A percentile compares a stretch with the other conserved stretches of the same genome.
These are phyloP conservation scores for Tricholoma saponaceum DNA, from an alignment of 768 basidiomycete species.

Conservation along the genomic window DNA sequence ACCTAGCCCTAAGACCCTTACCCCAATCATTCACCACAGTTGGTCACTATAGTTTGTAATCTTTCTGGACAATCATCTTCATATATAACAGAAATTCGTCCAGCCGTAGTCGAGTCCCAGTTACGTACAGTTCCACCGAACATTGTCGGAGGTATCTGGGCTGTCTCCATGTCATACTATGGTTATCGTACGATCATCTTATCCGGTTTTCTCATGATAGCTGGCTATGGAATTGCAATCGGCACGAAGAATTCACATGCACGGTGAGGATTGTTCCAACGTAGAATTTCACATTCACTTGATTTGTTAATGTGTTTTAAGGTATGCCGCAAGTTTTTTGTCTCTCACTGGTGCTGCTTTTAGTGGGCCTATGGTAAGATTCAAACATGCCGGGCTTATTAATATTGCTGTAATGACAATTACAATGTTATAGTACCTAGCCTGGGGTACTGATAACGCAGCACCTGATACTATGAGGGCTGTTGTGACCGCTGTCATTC, in stretches of 20 bases:
- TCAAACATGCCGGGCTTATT: neutral
- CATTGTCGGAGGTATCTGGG: slow-evolving; percentile 37
- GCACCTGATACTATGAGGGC: slow-evolving; percentile 46
- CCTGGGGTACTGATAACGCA: slow-evolving; percentile 47
- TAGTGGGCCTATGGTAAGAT: slow-evolving; percentile 27
- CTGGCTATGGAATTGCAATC: slow-evolving; percentile 41
- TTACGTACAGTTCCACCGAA: slow-evolving; percentile 48
- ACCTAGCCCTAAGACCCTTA: neutral
- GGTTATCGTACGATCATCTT: slow-evolving; percentile 34
- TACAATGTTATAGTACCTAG: slow-evolving; percentile 24
- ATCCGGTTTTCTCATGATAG: slow-evolving; percentile 33
- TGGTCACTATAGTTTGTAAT: slow-evolving; percentile 22
- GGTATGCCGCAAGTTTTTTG: slow-evolving; percentile 47
- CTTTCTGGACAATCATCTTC: neutral
- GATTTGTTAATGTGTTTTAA: slow-evolving; percentile 12
- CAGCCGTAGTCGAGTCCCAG: slow-evolving; percentile 42
- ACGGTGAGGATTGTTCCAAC: slow-evolving; percentile 8
- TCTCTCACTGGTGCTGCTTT: slow-evolving; percentile 35
- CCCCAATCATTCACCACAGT: slow-evolving; percentile 8
- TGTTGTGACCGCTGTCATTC: slow-evolving; percentile 39
- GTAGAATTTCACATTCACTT: neutral
- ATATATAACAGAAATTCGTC: neutral
- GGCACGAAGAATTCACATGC: slow-evolving; percentile 38
- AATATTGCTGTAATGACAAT: neutral
- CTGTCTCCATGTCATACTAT: slow-evolving; percentile 28